A percentile compares a stretch with the other conserved stretches of the same genome.
Conservation (phyloP, 768 basidiomycete species). For the Amylocystis lapponica region DNA sequence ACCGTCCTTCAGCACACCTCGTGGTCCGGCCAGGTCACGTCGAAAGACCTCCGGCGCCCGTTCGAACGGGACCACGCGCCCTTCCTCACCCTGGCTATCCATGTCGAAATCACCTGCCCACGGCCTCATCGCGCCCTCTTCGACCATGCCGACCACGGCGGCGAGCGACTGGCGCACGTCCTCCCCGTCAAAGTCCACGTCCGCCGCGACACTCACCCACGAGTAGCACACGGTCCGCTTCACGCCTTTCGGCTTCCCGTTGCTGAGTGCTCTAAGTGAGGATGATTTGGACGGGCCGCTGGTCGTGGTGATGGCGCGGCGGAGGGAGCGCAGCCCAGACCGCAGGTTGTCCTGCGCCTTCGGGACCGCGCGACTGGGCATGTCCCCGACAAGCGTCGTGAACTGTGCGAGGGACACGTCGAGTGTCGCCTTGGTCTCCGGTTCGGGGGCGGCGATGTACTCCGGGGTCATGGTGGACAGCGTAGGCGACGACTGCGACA, state of each 20-base stretch:
- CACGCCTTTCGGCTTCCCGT: conserved; percentile 6
- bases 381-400: conserved; percentile 76
- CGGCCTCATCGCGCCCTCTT: conserved; percentile 37
- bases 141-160: conserved; percentile 34
- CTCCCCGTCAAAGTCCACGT: conserved; percentile 79
- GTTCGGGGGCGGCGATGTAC: background rate
- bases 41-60: conserved; percentile 46
- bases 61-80: conserved; percentile 47
- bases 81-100: conserved; percentile 31
- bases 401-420: conserved; percentile 44
- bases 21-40: conserved; percentile 16
- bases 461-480: conserved; percentile 1
- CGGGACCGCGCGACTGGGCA: conserved; percentile 57
- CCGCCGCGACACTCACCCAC: conserved; percentile 77
- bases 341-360: conserved; percentile 68
- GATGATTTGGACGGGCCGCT: conserved; percentile 1
- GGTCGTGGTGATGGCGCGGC: conserved; percentile 21
- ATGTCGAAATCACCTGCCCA: conserved; percentile 29
- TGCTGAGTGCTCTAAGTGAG: background rate
- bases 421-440: conserved; percentile 10
- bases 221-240: conserved; percentile 60
- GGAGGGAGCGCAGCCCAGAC: conserved; percentile 62
- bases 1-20: conserved; percentile 24
- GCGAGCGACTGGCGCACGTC: conserved; percentile 54
- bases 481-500: conserved; percentile 7